Conservation (phyloP, 805 yeast genomes). For the Yamadazyma paraphyllophila region DNA sequence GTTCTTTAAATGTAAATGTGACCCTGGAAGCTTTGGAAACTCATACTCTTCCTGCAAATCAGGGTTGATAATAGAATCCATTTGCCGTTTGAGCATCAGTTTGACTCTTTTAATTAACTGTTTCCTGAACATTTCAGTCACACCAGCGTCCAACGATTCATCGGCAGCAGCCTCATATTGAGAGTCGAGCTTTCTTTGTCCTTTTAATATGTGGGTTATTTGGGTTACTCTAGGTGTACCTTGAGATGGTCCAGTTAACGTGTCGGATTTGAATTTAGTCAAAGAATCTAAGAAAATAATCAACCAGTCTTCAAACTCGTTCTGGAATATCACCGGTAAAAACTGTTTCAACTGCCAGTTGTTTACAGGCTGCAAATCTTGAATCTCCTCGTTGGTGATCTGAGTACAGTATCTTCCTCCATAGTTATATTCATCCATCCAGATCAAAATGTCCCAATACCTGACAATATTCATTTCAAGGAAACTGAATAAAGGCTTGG, state of each 20-base stretch:
- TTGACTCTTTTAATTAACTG: conserved; percentile 67
- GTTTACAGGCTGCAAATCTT: conserved; percentile 48
- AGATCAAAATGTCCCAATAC: conserved; percentile 90
- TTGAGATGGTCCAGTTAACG: conserved; percentile 35
- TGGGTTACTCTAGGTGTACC: conserved; percentile 68
- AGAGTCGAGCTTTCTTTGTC: conserved; percentile 35
- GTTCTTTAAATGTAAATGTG: conserved; percentile 53
- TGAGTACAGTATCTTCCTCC: conserved; percentile 65
- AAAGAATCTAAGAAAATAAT: conserved; percentile 70
- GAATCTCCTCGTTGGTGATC: conserved; percentile 44
- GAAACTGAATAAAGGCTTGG: conserved; percentile 78
- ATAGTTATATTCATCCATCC: conserved; percentile 92
- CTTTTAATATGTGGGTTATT: conserved; percentile 51
- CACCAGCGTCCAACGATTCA: conserved; percentile 32
- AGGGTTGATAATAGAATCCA: conserved; percentile 67
- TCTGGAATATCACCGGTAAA: conserved; percentile 71
- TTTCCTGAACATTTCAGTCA: conserved; percentile 55
- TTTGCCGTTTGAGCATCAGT: conserved; percentile 65
- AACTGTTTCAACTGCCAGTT: conserved; percentile 79
- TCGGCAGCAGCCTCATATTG: conserved; percentile 34
- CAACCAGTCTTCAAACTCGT: conserved; percentile 88
- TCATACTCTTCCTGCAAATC: conserved; percentile 62
- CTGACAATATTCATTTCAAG: conserved; percentile 69
- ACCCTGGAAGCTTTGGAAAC: conserved; percentile 79
- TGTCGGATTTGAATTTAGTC: conserved; percentile 50